Evolutionary conservation across 1,284 basidiomycete species (phyloP).

Genomic region (Fomitopsis betulina): DNA sequence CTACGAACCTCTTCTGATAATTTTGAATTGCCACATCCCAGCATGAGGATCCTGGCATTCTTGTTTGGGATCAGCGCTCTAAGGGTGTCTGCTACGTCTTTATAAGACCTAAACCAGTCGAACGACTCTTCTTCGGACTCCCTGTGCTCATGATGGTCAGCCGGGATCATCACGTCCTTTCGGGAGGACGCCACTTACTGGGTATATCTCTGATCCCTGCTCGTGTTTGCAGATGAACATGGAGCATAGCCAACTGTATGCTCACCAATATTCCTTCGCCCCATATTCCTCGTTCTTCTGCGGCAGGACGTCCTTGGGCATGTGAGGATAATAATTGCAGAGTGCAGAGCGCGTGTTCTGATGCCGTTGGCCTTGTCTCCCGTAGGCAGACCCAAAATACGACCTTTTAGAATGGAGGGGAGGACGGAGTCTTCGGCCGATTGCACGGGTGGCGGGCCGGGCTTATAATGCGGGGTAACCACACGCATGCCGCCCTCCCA

Average conservation of each 20-base stretch:
- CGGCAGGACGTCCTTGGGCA: slow-evolving; percentile 42
- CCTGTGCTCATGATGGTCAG: slow-evolving; percentile 30
- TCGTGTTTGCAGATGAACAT: neutral
- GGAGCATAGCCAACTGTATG: neutral
- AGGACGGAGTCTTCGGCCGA: slow-evolving; percentile 5
- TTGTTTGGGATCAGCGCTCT: slow-evolving; percentile 62
- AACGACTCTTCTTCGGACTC: slow-evolving; percentile 65
- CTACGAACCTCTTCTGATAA: slow-evolving; percentile 49
- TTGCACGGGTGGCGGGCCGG: neutral
- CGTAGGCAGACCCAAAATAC: too few relatives aligned
- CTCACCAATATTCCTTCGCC: slow-evolving; percentile 71
- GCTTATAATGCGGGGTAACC: slow-evolving; percentile 12
- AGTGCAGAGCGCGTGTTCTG: neutral
- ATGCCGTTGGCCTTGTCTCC: too few relatives aligned
- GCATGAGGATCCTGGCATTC: slow-evolving; percentile 71
- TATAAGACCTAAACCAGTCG: slow-evolving; percentile 85
- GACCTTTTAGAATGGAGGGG: too few relatives aligned
- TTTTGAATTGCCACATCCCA: slow-evolving; percentile 89
- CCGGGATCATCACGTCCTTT: neutral
- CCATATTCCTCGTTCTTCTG: slow-evolving; percentile 72
- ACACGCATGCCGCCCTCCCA: neutral
- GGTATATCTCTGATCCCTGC: slow-evolving; percentile 67
- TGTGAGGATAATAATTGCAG: neutral
- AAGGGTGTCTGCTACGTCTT: slow-evolving; percentile 58
- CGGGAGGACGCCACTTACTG: slow-evolving; percentile 38